A percentile compares a stretch with the other conserved stretches of the same genome.
Evolutionary conservation across 805 yeast species (phyloP).

Genomic region (Tetrapisispora taiwanensis): DNA sequence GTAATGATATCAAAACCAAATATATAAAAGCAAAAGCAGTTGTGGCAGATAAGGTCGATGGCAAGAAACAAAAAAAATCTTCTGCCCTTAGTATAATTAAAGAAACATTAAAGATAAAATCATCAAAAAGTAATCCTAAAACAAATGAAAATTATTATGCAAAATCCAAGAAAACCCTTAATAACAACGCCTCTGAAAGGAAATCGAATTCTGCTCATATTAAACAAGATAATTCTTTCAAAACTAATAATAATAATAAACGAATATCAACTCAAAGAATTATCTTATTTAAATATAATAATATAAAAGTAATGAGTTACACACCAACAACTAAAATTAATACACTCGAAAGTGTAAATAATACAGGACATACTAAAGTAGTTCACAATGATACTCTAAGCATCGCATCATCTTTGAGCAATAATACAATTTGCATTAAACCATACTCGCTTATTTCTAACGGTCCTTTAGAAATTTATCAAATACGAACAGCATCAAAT

Average conservation of each 20-base stretch:
- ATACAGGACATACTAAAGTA: too few relatives aligned
- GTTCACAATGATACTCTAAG: slow-evolving; percentile 4
- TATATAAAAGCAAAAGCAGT: neutral
- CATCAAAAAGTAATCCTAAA: neutral
- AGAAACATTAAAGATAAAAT: slow-evolving; percentile 9
- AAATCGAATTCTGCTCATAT: too few relatives aligned
- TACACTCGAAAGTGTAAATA: too few relatives aligned
- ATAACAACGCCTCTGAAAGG: too few relatives aligned
- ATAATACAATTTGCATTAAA: slow-evolving; percentile 7
- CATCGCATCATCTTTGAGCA: slow-evolving; percentile 2
- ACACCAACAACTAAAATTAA: neutral
- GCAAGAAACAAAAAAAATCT: neutral
- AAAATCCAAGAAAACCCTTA: too few relatives aligned
- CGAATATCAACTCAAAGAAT: slow-evolving; percentile 25
- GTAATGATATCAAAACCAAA: neutral
- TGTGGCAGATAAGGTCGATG: neutral
- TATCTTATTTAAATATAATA: slow-evolving; percentile 20
- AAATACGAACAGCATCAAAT: slow-evolving; percentile 17
- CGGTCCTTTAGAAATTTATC: slow-evolving; percentile 27
- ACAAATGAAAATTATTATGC: neutral
- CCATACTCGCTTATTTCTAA: slow-evolving; percentile 13
- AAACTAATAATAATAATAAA: slow-evolving; percentile 1
- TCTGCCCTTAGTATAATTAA: slow-evolving; percentile 10
- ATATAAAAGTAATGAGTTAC: slow-evolving; percentile 18
- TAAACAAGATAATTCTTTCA: too few relatives aligned